A percentile compares a stretch with the other conserved stretches of the same genome.
phyloP scores from a whole-genome alignment of 169 alveolate genomes.

The Eimeria acervulina region DNA sequence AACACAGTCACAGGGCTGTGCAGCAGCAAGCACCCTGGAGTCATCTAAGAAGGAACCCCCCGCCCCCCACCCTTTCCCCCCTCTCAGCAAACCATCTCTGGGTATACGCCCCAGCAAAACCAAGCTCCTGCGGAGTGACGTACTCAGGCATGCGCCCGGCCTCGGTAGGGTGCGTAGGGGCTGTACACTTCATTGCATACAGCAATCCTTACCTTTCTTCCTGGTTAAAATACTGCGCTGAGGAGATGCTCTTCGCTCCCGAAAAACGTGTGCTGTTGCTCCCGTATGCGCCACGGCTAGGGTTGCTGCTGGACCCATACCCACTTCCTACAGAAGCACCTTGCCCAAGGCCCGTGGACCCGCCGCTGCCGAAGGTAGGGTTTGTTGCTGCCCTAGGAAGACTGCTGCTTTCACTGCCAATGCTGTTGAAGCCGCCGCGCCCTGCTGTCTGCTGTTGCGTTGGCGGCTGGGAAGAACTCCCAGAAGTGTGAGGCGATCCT shows the following conservation, averaged over 20 bases:
- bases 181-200: not conserved
- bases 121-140: not conserved
- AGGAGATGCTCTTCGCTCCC: slow-evolving; percentile 81
- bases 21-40: not conserved
- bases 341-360: slow-evolving; percentile 14
- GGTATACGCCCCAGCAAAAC: too few relatives aligned
- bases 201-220: not conserved
- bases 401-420: not conserved
- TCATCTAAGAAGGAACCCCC: not conserved
- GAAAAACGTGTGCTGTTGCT: slow-evolving; percentile 76
- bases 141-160: not conserved
- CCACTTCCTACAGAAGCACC: slow-evolving; percentile 6
- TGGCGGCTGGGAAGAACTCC: slow-evolving; percentile 31
- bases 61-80: too few relatives aligned
- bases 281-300: slow-evolving; percentile 20
- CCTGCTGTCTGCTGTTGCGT: slow-evolving; percentile 47
- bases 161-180: not conserved
- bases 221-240: slow-evolving; percentile 76
- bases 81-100: too few relatives aligned
- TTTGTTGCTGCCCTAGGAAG: slow-evolving; percentile 27
- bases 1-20: not conserved
- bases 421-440: slow-evolving; percentile 30
- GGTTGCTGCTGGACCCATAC: slow-evolving; percentile 44
- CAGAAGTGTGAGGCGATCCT: slow-evolving; percentile 14
- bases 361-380: slow-evolving; percentile 54